Conservation (phyloP, 2,329 filamentous ascomycete species). For the Hortaea werneckii region DNA sequence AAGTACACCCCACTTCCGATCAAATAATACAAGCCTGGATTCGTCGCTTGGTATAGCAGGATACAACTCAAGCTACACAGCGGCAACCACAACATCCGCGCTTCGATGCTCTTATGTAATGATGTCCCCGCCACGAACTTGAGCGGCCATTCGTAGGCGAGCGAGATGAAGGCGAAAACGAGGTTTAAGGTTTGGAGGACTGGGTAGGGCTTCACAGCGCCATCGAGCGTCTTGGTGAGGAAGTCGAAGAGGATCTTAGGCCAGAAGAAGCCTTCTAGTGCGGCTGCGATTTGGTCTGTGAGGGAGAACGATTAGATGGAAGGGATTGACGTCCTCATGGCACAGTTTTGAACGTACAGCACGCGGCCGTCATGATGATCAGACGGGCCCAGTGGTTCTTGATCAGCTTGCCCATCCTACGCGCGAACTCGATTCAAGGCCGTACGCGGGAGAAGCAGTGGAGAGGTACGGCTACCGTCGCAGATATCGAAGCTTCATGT, state of each 20-base stretch:
- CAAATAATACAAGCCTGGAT: constrained; percentile 84
- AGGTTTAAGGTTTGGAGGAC: constrained; percentile 85
- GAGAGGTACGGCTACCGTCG: neutral
- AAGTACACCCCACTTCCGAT: constrained; percentile 83
- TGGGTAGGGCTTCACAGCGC: constrained; percentile 76
- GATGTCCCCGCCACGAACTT: constrained; percentile 63
- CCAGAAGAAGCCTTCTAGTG: constrained; percentile 88
- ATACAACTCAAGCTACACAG: constrained; percentile 63
- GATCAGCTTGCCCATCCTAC: constrained; percentile 85
- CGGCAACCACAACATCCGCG: constrained; percentile 72
- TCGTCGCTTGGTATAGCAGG: constrained; percentile 84
- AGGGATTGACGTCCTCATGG: neutral
- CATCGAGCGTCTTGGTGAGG: constrained; percentile 79
- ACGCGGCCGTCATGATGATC: constrained; percentile 76
- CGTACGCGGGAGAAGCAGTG: neutral
- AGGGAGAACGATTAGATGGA: neutral
- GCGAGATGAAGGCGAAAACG: constrained; percentile 62
- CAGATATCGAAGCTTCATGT: neutral
- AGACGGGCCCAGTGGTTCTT: constrained; percentile 99
- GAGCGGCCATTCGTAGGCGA: constrained; percentile 89
- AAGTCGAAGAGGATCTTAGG: constrained; percentile 99
- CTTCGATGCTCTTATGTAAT: constrained; percentile 80
- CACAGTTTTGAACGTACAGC: constrained; percentile 45
- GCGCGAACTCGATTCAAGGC: neutral
- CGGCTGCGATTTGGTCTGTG: constrained; percentile 74